Percentiles rank a stretch among this genome's conserved stretches.
phyloP scores from a whole-genome alignment of 1,284 basidiomycete species.

The Ustilago sp. region DNA sequence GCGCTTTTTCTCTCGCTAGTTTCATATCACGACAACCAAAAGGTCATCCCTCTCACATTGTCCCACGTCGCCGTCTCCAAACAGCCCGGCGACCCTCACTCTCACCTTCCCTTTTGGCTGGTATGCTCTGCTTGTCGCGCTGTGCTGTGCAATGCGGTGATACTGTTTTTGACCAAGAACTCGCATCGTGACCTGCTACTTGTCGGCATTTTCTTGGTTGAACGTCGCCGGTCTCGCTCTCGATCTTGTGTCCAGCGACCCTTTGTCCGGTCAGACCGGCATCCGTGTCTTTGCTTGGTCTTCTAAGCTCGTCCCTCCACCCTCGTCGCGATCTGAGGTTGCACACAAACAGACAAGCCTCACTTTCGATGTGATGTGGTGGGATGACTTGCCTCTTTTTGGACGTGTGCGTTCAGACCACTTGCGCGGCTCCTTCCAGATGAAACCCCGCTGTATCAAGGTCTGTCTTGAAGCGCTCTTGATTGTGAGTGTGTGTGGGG shows the following conservation, averaged over 20 bases:
- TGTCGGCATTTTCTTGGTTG: conserved; percentile 5
- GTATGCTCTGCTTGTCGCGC: not conserved
- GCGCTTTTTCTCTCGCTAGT: not conserved
- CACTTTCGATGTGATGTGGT: too few species aligned
- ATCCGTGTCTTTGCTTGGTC: not conserved
- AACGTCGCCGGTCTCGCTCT: not conserved
- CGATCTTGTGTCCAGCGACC: not conserved
- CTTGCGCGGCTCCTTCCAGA: too few species aligned
- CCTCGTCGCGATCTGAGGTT: not conserved
- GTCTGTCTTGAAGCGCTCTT: too few species aligned
- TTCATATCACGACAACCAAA: not conserved
- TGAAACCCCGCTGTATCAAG: too few species aligned
- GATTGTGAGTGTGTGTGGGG: too few species aligned
- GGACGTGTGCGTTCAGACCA: not conserved
- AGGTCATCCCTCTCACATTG: too few species aligned
- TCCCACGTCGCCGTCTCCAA: not conserved
- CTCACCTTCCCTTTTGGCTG: not conserved
- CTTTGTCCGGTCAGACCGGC: not conserved
- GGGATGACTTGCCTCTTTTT: too few species aligned
- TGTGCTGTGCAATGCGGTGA: not conserved
- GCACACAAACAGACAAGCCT: not conserved
- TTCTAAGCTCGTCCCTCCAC: not conserved
- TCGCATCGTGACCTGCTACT: not conserved
- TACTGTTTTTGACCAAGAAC: not conserved
- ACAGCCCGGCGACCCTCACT: not conserved